phyloP scores from a whole-genome alignment of 495 filamentous ascomycete species.

The Aspergillus bridgeri region DNA sequence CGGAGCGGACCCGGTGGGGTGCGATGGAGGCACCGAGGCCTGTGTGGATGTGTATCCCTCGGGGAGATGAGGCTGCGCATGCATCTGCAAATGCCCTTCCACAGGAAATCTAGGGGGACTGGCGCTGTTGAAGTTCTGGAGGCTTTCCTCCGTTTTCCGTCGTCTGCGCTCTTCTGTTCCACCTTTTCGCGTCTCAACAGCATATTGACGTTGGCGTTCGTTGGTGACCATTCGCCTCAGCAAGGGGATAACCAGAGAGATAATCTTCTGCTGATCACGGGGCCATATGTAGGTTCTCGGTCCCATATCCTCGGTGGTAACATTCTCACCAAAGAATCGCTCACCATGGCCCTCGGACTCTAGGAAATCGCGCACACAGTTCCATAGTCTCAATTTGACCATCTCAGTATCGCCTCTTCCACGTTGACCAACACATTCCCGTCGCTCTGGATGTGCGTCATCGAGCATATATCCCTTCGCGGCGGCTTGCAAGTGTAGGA shows the following conservation, averaged over 20 bases:
- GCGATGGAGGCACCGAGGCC: constrained; percentile 22
- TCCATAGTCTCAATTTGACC: constrained; percentile 59
- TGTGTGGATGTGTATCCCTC: constrained; percentile 26
- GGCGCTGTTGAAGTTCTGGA: constrained; percentile 26
- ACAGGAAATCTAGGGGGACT: constrained; percentile 28
- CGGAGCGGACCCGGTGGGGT: constrained; percentile 20
- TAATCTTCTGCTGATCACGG: constrained; percentile 52
- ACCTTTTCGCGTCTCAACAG: constrained; percentile 55
- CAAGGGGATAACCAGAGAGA: constrained; percentile 55
- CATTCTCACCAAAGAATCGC: constrained; percentile 52
- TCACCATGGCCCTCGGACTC: constrained; percentile 54
- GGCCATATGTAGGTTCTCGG: constrained; percentile 54
- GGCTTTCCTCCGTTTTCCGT: constrained; percentile 40
- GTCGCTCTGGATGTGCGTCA: constrained; percentile 51
- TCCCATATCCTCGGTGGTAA: constrained; percentile 40
- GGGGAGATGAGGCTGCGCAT: constrained; percentile 27
- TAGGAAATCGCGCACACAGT: constrained; percentile 56
- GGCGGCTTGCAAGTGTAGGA: constrained; percentile 55
- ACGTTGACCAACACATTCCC: constrained; percentile 57
- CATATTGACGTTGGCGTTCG: constrained; percentile 60
- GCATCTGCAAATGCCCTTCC: constrained; percentile 35
- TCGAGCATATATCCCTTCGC: constrained; percentile 63
- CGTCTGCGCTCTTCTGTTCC: constrained; percentile 39
- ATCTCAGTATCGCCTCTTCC: constrained; percentile 59
- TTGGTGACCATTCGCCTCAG: constrained; percentile 63